Percentiles rank a stretch among this genome's conserved stretches.
Conservation (phyloP, 78 protist species). For the Dictyostelium intermedium region DNA sequence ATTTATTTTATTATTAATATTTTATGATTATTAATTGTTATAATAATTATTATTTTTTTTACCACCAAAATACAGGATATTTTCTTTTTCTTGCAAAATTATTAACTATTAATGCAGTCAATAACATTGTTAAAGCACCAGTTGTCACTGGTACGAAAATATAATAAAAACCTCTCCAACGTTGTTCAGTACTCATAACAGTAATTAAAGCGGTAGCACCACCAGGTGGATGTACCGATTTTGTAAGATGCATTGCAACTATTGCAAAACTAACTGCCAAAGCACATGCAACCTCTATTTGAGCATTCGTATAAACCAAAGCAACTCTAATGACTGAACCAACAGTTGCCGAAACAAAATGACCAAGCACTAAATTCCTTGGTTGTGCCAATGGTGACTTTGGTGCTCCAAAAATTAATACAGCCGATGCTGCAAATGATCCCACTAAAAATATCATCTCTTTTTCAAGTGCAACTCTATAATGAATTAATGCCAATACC, state of each 20-base stretch:
- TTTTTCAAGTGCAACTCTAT: neutral
- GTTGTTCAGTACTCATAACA: neutral
- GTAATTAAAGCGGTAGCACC: conserved; percentile 83
- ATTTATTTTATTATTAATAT: neutral
- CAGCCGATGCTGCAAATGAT: conserved; percentile 85
- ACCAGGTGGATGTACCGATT: conserved; percentile 83
- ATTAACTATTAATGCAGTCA: conserved; percentile 62
- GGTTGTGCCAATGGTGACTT: conserved; percentile 84
- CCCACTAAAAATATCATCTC: conserved; percentile 33
- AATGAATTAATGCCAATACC: conserved; percentile 38
- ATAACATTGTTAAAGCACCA: conserved; percentile 34
- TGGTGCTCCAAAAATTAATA: conserved; percentile 74
- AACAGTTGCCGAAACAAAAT: conserved; percentile 58
- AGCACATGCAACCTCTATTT: conserved; percentile 5
- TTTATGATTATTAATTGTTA: neutral
- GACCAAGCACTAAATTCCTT: conserved; percentile 75
- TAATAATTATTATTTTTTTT: neutral
- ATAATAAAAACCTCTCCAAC: conserved; percentile 54
- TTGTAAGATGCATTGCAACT: conserved; percentile 63
- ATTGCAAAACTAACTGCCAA: conserved; percentile 56
- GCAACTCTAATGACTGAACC: conserved; percentile 19
- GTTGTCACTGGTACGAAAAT: conserved; percentile 36
- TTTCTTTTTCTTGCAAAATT: conserved; percentile 55
- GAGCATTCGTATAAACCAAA: neutral
- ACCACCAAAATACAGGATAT: conserved; percentile 55